Conservation (phyloP, 495 filamentous ascomycete genomes). For the Aspergillus funiculosus region DNA sequence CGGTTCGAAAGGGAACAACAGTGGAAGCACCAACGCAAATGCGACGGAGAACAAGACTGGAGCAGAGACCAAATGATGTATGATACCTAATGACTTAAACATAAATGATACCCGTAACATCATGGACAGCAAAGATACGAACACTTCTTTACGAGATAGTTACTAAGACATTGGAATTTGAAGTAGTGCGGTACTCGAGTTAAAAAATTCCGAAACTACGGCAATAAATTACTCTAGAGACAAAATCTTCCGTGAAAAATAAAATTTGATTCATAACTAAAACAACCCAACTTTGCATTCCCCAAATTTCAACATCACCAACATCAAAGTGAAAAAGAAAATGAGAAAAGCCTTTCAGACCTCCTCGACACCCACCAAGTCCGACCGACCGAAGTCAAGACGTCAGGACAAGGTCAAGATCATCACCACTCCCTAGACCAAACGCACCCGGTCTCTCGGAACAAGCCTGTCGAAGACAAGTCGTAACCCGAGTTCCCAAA, state of each 20-base stretch:
- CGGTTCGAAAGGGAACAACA: constrained; percentile 19
- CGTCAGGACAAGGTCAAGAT: constrained; percentile 58
- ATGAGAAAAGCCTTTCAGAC: constrained; percentile 56
- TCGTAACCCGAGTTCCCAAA: constrained; percentile 21
- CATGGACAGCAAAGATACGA: no score
- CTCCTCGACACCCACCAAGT: constrained; percentile 62
- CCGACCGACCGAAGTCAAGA: constrained; percentile 60
- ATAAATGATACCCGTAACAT: no score
- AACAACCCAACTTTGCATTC: no score
- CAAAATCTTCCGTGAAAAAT: neutral
- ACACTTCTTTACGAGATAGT: no score
- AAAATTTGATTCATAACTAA: neutral
- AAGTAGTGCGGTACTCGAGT: no score
- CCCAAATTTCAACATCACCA: constrained; percentile 10
- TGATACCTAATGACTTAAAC: constrained; percentile 5
- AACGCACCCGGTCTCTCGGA: constrained; percentile 22
- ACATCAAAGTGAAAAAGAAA: constrained; percentile 27
- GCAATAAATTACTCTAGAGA: neutral
- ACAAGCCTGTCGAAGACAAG: constrained; percentile 15
- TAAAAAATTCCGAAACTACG: no score
- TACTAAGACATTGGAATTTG: no score
- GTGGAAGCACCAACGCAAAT: constrained; percentile 10
- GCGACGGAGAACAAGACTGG: constrained; percentile 16
- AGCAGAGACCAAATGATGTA: constrained; percentile 20
- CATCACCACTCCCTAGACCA: constrained; percentile 63